Base-by-base conservation (phyloP, 805 yeast species). In the Wickerhamomyces bovis region DNA sequence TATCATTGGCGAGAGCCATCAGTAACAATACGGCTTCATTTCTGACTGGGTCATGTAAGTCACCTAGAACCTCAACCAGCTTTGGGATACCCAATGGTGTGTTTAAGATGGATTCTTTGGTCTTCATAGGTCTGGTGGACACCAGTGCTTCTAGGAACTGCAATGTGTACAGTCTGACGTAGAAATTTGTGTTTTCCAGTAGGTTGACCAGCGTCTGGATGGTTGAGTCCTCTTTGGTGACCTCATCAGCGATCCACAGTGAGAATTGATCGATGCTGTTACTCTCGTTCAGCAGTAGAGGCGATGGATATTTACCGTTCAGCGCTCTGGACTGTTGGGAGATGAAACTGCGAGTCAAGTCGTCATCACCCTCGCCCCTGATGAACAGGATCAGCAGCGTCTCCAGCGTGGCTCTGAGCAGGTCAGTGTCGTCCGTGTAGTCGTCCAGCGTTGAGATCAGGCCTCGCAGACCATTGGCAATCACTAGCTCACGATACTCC, bases 191-290 rank as follows among this genome's bases (percentile, higher is more conserved):
- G 45, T 73, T 70, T 22, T 71, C 72, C 22, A 75, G 69, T 9
- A 83, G 62, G 22, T 82, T 78, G 20, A 77, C 66, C 12, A 56
- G 49, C 9, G 52, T 45, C 1, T 56, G 44, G 16, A 70, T 61
- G 21, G 64, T 52, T 23, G 62, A 62, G 12, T 60, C 64, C 11
- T 72, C 67, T 66, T 86, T 90, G 1, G 90, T 85, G 56, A 94
- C 70, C 58, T 89, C 97, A 65, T 94, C 99, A 0, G 98, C 89
- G 28, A 94, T 86, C 96, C 97, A 90, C 46, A 90, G 67, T 0
- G 97, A 86, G 53, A 94, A 86, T 58, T 89, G 95, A 61, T 90
- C 98, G 12, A 80, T 77, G 3, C 68, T 54, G 20, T 63, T 60
- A 5, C 70, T 66, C 39, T 77, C 76, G 43, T 75, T 80, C 64